Conservation (phyloP, 345 rosid species). For the Bruguiera sexangula region DNA sequence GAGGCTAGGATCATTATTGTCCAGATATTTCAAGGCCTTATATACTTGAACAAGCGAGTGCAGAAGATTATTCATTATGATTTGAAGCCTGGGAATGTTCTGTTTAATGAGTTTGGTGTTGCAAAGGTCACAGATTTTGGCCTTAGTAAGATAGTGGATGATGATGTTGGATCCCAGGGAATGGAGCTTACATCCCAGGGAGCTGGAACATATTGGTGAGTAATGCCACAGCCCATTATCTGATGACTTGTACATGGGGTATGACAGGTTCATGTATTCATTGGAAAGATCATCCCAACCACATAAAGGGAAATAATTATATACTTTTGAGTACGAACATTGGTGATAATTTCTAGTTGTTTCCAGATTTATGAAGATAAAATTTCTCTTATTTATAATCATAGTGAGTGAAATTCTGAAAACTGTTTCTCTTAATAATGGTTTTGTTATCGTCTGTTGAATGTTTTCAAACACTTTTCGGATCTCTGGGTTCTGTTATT, state of each 20-base stretch:
- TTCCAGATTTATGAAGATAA: no score
- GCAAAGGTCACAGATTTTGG: slow-evolving; percentile 99
- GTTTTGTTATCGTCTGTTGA: no score
- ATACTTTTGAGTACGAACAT: not conserved
- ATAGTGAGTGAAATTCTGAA: no score
- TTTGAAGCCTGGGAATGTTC: slow-evolving; percentile 97
- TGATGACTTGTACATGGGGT: slow-evolving; percentile 1
- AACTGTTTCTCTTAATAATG: no score
- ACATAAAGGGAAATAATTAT: not conserved
- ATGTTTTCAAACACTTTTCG: no score
- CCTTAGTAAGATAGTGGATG: slow-evolving; percentile 97
- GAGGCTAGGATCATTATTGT: slow-evolving; percentile 91
- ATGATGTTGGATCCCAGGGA: slow-evolving; percentile 89
- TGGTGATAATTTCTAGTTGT: not conserved
- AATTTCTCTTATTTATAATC: no score
- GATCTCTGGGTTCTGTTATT: no score
- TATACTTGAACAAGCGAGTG: slow-evolving; percentile 77
- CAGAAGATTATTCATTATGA: slow-evolving; percentile 97
- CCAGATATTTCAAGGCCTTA: slow-evolving; percentile 95
- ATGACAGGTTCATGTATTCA: not conserved
- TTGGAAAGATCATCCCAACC: not conserved
- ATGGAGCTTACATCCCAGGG: slow-evolving; percentile 99
- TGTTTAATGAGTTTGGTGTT: slow-evolving; percentile 90
- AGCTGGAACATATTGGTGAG: slow-evolving; percentile 99
- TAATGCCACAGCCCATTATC: slow-evolving; percentile 14